Base-by-base conservation (phyloP, 2,329 filamentous ascomycete species). In the Ophiostoma angusticollis region DNA sequence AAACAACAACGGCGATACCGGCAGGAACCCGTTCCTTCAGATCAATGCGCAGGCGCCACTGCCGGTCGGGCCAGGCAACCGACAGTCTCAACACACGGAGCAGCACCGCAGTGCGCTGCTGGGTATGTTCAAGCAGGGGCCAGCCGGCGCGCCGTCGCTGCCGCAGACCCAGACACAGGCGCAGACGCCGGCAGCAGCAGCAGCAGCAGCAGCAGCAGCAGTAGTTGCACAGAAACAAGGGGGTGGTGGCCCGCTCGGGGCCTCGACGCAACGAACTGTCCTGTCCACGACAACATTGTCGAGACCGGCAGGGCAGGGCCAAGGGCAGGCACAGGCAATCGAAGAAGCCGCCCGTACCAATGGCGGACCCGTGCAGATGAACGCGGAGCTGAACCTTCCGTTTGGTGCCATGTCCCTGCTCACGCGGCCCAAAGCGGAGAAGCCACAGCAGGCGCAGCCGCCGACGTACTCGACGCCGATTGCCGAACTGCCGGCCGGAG, bases 111-210 rank as follows among this genome's bases (percentile, higher is more conserved):
- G 21, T 17, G 41, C 46, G 9, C 36, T 50, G 2, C 30, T 50
- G 2, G 45, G 37, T 30, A 49, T 49, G 58, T 73, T 76, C 54
- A 72, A 70, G 44, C 64, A 64, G 45, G 17, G 33, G 11, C 14
- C 31, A 2, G 7, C 25, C 6, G n/a, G n/a, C n/a, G n/a, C n/a
- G n/a, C n/a, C n/a, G n/a, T 19, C 31, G 3, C 18, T 36, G 14
- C 9, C 9, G 2, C 37, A 31, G 5, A 21, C 21, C 13, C 23
- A 13, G 8, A 21, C 11, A 7, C 28, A 24, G 18, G 7, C 11
- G 6, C 27, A 31, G 8, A n/a, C 9, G 14, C 30, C 30, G 7
- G 18, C n/a, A n/a, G 16, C 23, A 11, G 18, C 13, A 9, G 22
- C 38, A 14, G 29, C 29, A 27, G n/a, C 31, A 6, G 37, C 30